Evolutionary conservation across 768 basidiomycete genomes (phyloP), one percentile per base, ranked within the genome.

Genomic region (Tephrocybe sp.): DNA sequence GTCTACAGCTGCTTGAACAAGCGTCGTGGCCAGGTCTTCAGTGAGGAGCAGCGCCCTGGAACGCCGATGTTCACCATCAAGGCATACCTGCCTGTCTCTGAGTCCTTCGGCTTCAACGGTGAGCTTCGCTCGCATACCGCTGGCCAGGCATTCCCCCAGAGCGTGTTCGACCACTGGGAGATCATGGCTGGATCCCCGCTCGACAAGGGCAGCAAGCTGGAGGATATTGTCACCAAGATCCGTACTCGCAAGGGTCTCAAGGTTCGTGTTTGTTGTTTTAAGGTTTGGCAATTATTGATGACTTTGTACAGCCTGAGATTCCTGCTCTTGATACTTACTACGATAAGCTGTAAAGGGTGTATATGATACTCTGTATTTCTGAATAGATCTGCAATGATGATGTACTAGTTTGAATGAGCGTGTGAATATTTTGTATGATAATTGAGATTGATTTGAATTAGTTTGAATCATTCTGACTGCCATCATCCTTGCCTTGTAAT

Each of bases 51-150:
- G 75, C 80, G 96, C 64, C 77, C 85, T 4, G 97, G 97, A 76
- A 98, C 97, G n/a, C 96, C 97, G 56, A 97, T 98, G 93, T 96
- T 96, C 86, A 98, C 89, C 41, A 88, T 99, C 73, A 98, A 97
- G 83, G 94, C 94, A 20, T 93, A 92, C 79, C 79, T 94, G 35
- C 92, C 93, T 61, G 91, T 93, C 68, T 75, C 78, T 67, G 91
- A 92, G 73, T 93, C 90, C 13, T 96, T 97, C 75, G 95, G 96
- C 61, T 98, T 98, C 88, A 98, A 94, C 72, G 92, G 89, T 61
- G 94, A 91, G 63, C 86, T 99, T 49, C 89, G 96, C 59, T 83
- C 84, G 67, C 86, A 88, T 44, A 98, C 97, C 36, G 83, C 81
- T 65, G 97, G 97, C 45, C 96, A 99, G 76, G 97, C 96, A 59